A percentile compares a stretch with the other conserved stretches of the same genome.
These are phyloP conservation scores for Mycena leptocephala DNA, from an alignment of 768 basidiomycete species.

Conservation along the genomic window DNA sequence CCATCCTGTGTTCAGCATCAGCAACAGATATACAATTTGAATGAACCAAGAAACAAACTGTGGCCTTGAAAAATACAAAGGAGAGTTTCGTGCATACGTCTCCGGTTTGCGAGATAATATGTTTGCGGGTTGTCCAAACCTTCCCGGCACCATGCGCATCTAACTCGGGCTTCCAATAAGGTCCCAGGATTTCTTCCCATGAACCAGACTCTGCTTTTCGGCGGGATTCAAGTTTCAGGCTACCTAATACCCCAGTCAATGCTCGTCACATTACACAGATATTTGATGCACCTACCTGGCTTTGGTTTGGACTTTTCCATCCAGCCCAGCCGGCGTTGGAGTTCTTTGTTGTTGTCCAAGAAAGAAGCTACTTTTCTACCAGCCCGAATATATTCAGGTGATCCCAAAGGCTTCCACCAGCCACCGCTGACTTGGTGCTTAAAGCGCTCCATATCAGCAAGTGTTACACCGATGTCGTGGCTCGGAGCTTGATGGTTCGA, in stretches of 20 bases:
- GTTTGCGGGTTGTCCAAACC: conserved; percentile 3
- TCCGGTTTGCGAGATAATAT: background rate
- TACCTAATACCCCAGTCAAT: no score
- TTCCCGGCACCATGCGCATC: background rate
- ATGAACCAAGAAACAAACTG: background rate
- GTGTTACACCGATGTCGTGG: no score
- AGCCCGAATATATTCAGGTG: background rate
- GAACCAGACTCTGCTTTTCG: background rate
- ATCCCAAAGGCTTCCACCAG: background rate
- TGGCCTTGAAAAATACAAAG: background rate
- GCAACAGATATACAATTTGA: background rate
- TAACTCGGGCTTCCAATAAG: background rate
- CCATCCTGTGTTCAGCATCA: no score
- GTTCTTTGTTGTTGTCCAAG: conserved; percentile 13
- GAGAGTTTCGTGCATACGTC: background rate
- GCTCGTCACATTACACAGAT: no score
- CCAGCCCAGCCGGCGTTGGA: conserved; percentile 32
- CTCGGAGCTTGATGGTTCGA: no score
- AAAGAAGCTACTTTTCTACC: background rate
- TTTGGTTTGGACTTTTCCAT: conserved; percentile 11
- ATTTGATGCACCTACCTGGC: background rate
- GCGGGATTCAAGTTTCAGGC: background rate
- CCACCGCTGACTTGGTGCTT: no score
- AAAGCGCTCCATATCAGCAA: no score
- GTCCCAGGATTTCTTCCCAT: background rate